phyloP scores from a whole-genome alignment of 78 protist genomes.

The Planoprotostelium fungivorum region DNA sequence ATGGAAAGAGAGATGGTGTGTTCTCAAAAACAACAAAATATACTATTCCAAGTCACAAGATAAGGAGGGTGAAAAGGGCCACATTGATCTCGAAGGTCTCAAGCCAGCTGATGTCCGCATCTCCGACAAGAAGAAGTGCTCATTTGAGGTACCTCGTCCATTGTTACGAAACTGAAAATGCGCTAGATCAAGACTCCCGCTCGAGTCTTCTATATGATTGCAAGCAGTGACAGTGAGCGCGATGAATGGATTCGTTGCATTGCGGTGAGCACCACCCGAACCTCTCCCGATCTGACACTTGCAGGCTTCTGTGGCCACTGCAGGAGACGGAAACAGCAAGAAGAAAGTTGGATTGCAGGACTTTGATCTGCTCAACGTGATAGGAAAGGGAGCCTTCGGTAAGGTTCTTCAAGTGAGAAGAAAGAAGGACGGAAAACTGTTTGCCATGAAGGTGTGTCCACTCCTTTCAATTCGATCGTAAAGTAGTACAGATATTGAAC shows the following conservation, averaged over 20 bases:
- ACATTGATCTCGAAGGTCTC: conserved; percentile 27
- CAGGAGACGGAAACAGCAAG: neutral
- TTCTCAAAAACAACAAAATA: conserved; percentile 41
- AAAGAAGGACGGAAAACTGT: conserved; percentile 57
- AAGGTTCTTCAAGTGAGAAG: conserved; percentile 80
- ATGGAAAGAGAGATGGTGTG: conserved; percentile 72
- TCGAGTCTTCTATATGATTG: conserved; percentile 41
- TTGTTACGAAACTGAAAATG: too few relatives aligned
- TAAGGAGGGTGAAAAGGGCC: conserved; percentile 47
- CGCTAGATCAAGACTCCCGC: conserved; percentile 32
- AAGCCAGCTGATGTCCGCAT: neutral
- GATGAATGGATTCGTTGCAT: conserved; percentile 31
- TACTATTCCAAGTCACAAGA: conserved; percentile 43
- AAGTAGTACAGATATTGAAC: neutral
- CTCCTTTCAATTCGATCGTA: neutral
- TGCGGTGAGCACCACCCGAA: conserved; percentile 3
- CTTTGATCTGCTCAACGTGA: conserved; percentile 67
- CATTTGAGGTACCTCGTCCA: conserved; percentile 30
- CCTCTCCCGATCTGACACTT: neutral
- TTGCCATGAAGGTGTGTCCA: conserved; percentile 40
- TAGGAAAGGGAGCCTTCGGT: conserved; percentile 80
- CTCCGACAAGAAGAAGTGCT: conserved; percentile 41
- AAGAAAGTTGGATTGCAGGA: conserved; percentile 45
- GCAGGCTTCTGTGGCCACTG: conserved; percentile 12
- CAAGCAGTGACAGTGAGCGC: conserved; percentile 24